Conservation (phyloP, 768 basidiomycete genomes). For the Collybia mongolica region DNA sequence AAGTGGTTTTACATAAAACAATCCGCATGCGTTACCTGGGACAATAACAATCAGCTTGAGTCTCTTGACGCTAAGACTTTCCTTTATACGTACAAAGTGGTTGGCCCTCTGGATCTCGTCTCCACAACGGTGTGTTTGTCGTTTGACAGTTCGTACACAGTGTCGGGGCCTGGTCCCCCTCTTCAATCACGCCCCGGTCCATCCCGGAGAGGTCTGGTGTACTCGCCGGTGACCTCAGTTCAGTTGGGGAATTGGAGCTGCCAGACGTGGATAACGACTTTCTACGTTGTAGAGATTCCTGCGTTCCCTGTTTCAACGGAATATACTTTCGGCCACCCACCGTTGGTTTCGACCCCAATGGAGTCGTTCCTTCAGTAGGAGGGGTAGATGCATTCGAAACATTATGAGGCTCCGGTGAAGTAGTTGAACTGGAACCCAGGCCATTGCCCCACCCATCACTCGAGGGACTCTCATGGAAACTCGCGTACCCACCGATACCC, state of each 20-base stretch:
- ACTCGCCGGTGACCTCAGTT: constrained; percentile 57
- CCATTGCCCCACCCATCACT: constrained; percentile 82
- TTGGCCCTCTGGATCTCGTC: constrained; percentile 90
- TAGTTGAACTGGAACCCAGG: constrained; percentile 61
- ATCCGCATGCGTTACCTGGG: constrained; percentile 84
- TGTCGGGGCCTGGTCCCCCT: constrained; percentile 72
- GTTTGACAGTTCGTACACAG: constrained; percentile 95
- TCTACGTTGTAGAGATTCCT: constrained; percentile 48
- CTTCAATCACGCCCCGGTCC: constrained; percentile 50
- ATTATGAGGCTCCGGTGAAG: constrained; percentile 75
- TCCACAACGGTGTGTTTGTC: constrained; percentile 92
- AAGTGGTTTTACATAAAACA: constrained; percentile 76
- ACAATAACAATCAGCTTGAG: constrained; percentile 9
- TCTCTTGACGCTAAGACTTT: constrained; percentile 5
- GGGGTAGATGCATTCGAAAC: constrained; percentile 73
- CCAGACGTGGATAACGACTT: constrained; percentile 33
- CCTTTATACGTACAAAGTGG: constrained; percentile 70
- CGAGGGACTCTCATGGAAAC: constrained; percentile 73
- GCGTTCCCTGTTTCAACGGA: constrained; percentile 51
- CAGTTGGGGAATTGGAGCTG: constrained; percentile 26
- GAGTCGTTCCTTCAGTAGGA: constrained; percentile 49
- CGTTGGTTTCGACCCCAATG: constrained; percentile 22
- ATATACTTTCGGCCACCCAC: constrained; percentile 57
- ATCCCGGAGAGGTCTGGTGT: constrained; percentile 59
- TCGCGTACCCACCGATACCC: constrained; percentile 43